Conservation (phyloP, 345 rosid genomes). For the Ricinus communis region DNA sequence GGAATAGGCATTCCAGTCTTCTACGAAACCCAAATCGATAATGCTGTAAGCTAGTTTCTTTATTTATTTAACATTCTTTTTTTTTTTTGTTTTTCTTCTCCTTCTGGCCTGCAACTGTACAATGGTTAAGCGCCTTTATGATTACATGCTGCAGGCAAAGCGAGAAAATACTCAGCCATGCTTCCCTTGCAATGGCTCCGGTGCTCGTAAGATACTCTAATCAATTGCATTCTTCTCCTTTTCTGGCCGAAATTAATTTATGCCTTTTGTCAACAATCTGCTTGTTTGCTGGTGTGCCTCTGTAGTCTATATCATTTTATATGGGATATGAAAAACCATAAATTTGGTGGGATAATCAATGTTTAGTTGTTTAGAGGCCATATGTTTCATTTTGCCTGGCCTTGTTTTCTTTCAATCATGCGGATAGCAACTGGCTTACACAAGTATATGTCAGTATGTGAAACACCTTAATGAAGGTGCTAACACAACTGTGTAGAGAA, state of each 20-base stretch:
- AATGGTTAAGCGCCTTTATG: no score
- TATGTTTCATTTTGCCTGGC: not conserved
- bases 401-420: not conserved
- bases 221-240: no score
- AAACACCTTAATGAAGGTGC: not conserved
- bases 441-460: no score
- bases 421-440: not conserved
- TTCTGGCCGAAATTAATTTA: no score
- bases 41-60: slow-evolving; percentile 51
- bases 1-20: slow-evolving; percentile 87
- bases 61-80: not conserved
- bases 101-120: no score
- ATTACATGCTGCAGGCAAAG: slow-evolving; percentile 50
- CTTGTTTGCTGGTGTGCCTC: no score
- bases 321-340: no score
- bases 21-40: slow-evolving; percentile 83
- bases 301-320: no score
- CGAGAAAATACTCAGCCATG: slow-evolving; percentile 91
- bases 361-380: not conserved
- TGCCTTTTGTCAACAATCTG: no score
- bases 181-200: slow-evolving; percentile 89
- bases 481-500: not conserved
- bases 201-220: slow-evolving; percentile 68
- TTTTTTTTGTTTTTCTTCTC: no score
- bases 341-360: no score